Evolutionary conservation across 2,329 filamentous ascomycete species (phyloP), one percentile per base, ranked within the genome.

Genomic region (Clonostachys rosea): DNA sequence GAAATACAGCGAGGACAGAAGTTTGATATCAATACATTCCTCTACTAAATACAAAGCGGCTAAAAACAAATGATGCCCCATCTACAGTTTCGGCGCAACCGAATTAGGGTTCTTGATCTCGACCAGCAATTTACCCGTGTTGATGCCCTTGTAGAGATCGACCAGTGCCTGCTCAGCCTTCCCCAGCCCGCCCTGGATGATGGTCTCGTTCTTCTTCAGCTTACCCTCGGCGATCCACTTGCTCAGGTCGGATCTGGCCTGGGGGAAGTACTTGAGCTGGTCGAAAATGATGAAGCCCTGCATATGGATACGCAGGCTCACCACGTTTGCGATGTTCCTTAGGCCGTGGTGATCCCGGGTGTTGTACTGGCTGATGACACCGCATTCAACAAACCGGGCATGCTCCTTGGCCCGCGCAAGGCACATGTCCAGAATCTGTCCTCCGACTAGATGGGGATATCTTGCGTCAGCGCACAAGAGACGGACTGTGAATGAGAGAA

Each of bases 231-330:
- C 68, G n/a, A 89, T 60, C 86, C 87, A 91, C 52, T 78, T 64
- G 2, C 75, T 75, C 13, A 91, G 68, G 55, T 89, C 74, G 59
- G 76, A 69, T 54, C 77, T 66, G 1, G 84, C 87, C 40, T 67
- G 62, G 0, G 73, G 59, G 59, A 78, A 87, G 57, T 84, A 73
- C 45, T 76, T 68, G 5, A 63, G 65, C 57, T 76, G 88, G 61
- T 91, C 87, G 47, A 87, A 79, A 43, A 89, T 78, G 51, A 91
- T 84, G 65, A 91, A 91, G 1, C 85, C 85, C 66, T 86, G 75
- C 73, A 88, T 81, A 46, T 68, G 75, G 58, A 83, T 76, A 50
- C 79, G 67, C 72, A 79, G 79, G 6, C 67, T 61, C 40, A 78
- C 67, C 46, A 79, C 68, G 63, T 74, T 75, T 44, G 66, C 62